phyloP scores from a whole-genome alignment of 805 yeast species.

The Ascoidea asiatica region DNA sequence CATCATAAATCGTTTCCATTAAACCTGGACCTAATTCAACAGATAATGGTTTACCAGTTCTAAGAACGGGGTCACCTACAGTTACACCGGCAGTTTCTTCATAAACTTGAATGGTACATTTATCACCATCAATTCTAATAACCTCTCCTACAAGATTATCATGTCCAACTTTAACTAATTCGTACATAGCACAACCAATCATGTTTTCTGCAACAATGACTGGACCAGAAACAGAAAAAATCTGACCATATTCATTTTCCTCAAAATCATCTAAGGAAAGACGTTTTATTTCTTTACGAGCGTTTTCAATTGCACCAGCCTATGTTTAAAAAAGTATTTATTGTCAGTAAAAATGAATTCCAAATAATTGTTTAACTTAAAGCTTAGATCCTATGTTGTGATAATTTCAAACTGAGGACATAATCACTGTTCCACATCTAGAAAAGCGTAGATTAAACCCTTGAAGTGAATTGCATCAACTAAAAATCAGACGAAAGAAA shows the following conservation, averaged over 20 bases:
- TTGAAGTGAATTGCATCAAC: no score
- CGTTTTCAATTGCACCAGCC: constrained; percentile 97
- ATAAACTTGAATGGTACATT: constrained; percentile 96
- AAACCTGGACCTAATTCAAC: constrained; percentile 99
- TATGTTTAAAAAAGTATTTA: no score
- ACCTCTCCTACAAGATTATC: constrained; percentile 96
- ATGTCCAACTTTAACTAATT: constrained; percentile 95
- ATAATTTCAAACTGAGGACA: no score
- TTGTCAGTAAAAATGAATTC: no score
- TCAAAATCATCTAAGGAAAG: constrained; percentile 61
- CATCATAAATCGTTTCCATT: constrained; percentile 98
- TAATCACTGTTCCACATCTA: no score
- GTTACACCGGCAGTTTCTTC: constrained; percentile 99
- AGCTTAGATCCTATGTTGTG: no score
- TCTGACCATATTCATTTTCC: constrained; percentile 76
- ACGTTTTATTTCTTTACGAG: constrained; percentile 85
- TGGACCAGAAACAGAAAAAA: constrained; percentile 95
- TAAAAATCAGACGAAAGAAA: no score
- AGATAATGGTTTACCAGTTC: constrained; percentile 98
- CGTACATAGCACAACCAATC: constrained; percentile 99
- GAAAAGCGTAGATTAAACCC: no score
- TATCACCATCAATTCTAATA: constrained; percentile 90
- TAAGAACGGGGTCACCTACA: constrained; percentile 95
- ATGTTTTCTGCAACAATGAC: constrained; percentile 95
- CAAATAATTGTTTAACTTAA: no score